Evolutionary conservation across 331 rosid species (phyloP), one percentile per base, ranked within the genome.

Genomic region (Quercus phellos): DNA sequence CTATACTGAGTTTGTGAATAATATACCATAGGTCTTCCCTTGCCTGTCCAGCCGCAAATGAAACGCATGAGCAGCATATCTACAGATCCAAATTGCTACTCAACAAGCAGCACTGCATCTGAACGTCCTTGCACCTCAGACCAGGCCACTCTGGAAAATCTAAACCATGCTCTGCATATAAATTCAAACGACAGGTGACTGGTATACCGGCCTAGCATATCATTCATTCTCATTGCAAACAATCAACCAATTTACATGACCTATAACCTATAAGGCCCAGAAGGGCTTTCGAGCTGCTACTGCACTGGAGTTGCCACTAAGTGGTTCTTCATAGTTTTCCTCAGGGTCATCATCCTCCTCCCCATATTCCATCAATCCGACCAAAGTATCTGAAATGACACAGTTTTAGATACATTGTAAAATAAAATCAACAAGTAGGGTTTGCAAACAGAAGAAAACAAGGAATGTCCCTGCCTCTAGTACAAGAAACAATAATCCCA

Each of bases 341-440:
- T 92, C 96, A 2, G 67, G 51, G 81, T 92, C 97, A 5, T 94
- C 98, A 29, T 93, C 99, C 27, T 94, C 99, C 12, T 92, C 99
- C 32, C 99, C 98, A 75, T 95, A 95, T 80, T 95, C 99, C 98
- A 95, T 90, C 63, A 95, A 89, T 88, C 90, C 89, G 78, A 92
- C 82, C 87, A 95, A 66, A 67, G 99, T 93, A 81, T 92, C 98
- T 93, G 98, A 81, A 77, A 80, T 35, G 76, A 71, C 61, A 51
- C 10, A 3, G 4, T 13, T 21, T n/a, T 18, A 60, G 34, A 61
- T 19, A n/a, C 46, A 12, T 19, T 17, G 2, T 70, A 46, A 51
- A 72, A 53, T 42, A 17, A 46, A 24, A 59, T 59, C 26, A 10
- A 10, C 4, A 59, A 8, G 66, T 2, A 13, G 2, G 7, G 16